Conservation (phyloP, 2,329 filamentous ascomycete genomes). For the Pseudogymnoascus sp. region DNA sequence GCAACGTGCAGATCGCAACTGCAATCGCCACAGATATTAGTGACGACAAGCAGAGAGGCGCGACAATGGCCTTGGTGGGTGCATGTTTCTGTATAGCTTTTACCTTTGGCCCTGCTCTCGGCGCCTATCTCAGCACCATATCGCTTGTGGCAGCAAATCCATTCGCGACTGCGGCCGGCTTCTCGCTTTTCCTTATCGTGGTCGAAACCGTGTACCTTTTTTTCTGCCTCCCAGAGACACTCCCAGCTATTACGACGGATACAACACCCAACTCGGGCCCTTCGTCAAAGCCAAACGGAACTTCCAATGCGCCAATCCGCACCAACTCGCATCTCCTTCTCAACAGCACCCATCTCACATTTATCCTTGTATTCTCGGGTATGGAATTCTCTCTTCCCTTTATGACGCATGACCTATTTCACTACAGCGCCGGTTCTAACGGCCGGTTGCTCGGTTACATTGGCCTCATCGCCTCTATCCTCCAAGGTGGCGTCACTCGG, state of each 20-base stretch:
- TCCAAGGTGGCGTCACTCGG: conserved; percentile 86
- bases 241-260: conserved; percentile 37
- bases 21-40: conserved; percentile 96
- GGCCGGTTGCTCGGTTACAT: conserved; percentile 84
- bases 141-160: conserved; percentile 77
- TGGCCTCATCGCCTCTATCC: conserved; percentile 80
- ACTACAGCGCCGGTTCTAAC: conserved; percentile 69
- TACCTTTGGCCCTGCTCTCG: conserved; percentile 88
- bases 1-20: conserved; percentile 91
- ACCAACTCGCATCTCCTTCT: conserved; percentile 80
- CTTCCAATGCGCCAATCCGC: conserved; percentile 17
- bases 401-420: conserved; percentile 92
- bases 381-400: conserved; percentile 98
- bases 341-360: conserved; percentile 78
- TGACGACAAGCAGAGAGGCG: conserved; percentile 71
- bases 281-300: conserved; percentile 16
- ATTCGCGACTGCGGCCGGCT: conserved; percentile 84
- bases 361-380: conserved; percentile 93
- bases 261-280: neutral
- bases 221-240: conserved; percentile 74
- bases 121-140: conserved; percentile 74
- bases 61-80: conserved; percentile 93
- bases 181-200: conserved; percentile 77
- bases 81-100: conserved; percentile 97
- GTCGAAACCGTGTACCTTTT: conserved; percentile 86